Evolutionary conservation across 768 basidiomycete species (phyloP), one percentile per base, ranked within the genome.

Genomic region (Mycena haematopus): DNA sequence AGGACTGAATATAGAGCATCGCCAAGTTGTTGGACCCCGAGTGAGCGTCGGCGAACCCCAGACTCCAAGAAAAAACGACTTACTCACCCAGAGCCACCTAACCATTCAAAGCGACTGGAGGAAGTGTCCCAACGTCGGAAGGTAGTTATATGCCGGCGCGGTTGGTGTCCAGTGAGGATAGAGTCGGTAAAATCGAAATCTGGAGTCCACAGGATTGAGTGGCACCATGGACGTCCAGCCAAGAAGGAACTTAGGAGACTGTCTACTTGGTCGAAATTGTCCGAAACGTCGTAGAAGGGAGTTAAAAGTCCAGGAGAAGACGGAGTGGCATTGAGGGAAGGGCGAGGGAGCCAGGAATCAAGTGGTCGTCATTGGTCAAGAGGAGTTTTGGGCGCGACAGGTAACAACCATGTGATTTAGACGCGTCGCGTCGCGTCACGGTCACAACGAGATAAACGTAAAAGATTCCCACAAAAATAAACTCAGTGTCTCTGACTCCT

Each of bases 331-430:
- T 42, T 6, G 44, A 45, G 21, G 44, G 11, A 45, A 45, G 22
- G 8, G 21, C 21, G 44, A 45, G 22, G 22, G 22, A 22, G 44
- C 4, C 21, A 45, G 44, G 22, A 22, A 9, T 36, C 19, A 19
- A 54, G 24, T 22, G 22, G 42, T 11, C 7, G n/a, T 25, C 21
- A n/a, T n/a, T n/a, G n/a, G 52, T 40, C 21, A 42, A 35, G 52
- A 54, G 38, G 15, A 24, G 38, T 2, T 27, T 38, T 10, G 38
- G 40, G 53, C 53, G 53, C 40, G 38, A 25, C 42, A 17, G 7
- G 27, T 40, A 24, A 42, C 53, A 44, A 4, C 17, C 53, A 54
- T 42, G 53, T 54, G 53, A 54, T 42, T 44, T 6, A 11, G 53
- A 15, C 53, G 53, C 53, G 53, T 54, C 53, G 42, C 51, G 51